These are phyloP conservation scores for Stereum hirsutum DNA, from an alignment of 1,284 basidiomycete genomes.

Conservation along the genomic window DNA sequence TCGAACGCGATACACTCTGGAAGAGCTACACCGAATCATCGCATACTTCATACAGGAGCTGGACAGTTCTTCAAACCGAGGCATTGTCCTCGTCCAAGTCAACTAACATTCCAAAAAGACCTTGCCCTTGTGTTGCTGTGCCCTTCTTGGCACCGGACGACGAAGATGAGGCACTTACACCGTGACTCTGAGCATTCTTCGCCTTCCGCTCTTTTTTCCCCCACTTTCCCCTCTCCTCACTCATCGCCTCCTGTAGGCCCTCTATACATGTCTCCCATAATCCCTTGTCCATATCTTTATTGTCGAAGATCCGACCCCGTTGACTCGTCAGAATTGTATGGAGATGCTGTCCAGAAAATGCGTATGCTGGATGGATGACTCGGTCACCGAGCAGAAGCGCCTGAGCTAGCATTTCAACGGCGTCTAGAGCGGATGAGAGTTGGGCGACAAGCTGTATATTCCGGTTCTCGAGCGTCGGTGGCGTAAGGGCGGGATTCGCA, in stretches of 20 bases:
- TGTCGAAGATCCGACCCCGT: slow-evolving; percentile 13
- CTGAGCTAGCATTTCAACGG: slow-evolving; percentile 49
- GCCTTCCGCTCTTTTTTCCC: slow-evolving; percentile 13
- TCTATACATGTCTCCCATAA: slow-evolving; percentile 40
- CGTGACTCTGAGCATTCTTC: no score
- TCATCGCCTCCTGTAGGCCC: slow-evolving; percentile 42
- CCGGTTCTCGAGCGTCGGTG: slow-evolving; percentile 38
- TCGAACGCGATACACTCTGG: neutral
- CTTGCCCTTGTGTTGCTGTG: neutral
- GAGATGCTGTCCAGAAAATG: slow-evolving; percentile 49
- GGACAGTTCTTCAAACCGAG: neutral
- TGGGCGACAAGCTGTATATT: slow-evolving; percentile 70
- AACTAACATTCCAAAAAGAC: neutral
- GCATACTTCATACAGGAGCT: neutral
- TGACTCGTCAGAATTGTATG: slow-evolving; percentile 44
- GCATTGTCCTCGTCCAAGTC: neutral
- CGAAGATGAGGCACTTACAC: no score
- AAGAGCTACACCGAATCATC: neutral
- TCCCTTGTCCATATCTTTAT: slow-evolving; percentile 14
- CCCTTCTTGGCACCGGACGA: no score
- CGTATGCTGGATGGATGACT: slow-evolving; percentile 33
- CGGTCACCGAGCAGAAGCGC: slow-evolving; percentile 42
- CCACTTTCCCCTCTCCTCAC: slow-evolving; percentile 30
- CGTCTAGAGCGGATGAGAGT: slow-evolving; percentile 47
- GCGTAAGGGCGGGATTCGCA: slow-evolving; percentile 10